Evolutionary conservation across 176 grass and related monocot genomes (phyloP), one percentile per base, ranked within the genome.

Genomic region (Carex myosuroides): DNA sequence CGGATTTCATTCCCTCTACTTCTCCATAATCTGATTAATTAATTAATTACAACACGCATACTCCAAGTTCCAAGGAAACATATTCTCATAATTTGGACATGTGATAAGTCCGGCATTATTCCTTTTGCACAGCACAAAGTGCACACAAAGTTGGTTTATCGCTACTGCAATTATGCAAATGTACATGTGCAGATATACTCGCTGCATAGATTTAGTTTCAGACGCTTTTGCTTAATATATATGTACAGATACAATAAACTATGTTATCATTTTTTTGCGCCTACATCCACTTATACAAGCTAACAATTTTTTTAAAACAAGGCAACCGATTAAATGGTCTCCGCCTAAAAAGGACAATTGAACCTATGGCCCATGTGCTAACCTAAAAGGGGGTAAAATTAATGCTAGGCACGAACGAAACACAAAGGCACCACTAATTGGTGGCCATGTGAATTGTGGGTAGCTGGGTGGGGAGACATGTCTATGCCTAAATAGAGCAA

Each of bases 401-500:
- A 37, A 64, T 65, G 79, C 20, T 82, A 80, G 5, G 60, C 37
- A 26, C 39, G n/a, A n/a, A n/a, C n/a, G n/a, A n/a, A n/a, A n/a
- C n/a, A n/a, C n/a, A n/a, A n/a, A 80, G 5, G 60, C 37, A 26
- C 39, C 5, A 57, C 2, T 50, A 82, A 64, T 46, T 70, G 24
- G 59, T 37, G 79, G 79, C 79, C 37, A 82, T 82, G 29, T 64
- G 62, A 65, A 85, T 53, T 85, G 70, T 29, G 37, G 67, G 67
- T 70, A 37, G 67, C 16, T 7, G 67, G 26, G 30, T n/a, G 24
- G 83, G 53, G 69, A 64, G 83, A 76, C 53, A 48, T 64, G 55
- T 85, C 70, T 76, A 33, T 62, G 68, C 70, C 55, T 62, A 78
- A 48, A 78, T 73, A 53, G 71, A 69, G 41, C 68, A 78, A 76